Evolutionary conservation across 768 basidiomycete genomes (phyloP).

Genomic region (Pleurotus tuoliensis): DNA sequence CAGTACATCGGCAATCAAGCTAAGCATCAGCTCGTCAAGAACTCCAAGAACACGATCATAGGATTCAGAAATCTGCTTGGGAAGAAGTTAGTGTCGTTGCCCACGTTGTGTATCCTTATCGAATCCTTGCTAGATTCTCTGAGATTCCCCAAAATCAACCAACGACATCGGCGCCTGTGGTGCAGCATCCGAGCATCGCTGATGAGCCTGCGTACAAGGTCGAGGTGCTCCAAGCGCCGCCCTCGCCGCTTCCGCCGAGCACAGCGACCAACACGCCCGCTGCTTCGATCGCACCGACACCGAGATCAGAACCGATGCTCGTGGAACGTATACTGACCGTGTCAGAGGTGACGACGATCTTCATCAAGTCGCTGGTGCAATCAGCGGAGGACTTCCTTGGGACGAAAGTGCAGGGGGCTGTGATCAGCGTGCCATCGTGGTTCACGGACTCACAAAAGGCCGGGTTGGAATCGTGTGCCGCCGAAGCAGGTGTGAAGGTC

Average conservation of each 20-base stretch:
- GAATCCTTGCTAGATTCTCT: slow-evolving; percentile 54
- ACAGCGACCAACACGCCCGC: slow-evolving; percentile 47
- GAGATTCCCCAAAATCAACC: slow-evolving; percentile 56
- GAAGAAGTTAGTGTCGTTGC: slow-evolving; percentile 61
- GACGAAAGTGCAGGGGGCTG: slow-evolving; percentile 70
- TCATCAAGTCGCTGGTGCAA: slow-evolving; percentile 77
- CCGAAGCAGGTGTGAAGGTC: slow-evolving; percentile 78
- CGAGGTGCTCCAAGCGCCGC: slow-evolving; percentile 73
- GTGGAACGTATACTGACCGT: slow-evolving; percentile 73
- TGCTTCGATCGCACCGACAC: slow-evolving; percentile 64
- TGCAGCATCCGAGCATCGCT: slow-evolving; percentile 67
- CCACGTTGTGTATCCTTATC: neutral
- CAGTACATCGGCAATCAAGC: slow-evolving; percentile 98
- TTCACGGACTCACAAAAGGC: slow-evolving; percentile 66
- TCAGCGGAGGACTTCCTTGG: slow-evolving; percentile 93
- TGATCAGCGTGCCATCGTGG: slow-evolving; percentile 76
- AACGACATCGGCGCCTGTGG: slow-evolving; percentile 63
- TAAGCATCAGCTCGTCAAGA: slow-evolving; percentile 92
- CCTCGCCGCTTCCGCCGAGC: slow-evolving; percentile 55
- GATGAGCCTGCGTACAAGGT: slow-evolving; percentile 85
- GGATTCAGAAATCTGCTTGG: slow-evolving; percentile 93
- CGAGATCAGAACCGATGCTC: slow-evolving; percentile 67
- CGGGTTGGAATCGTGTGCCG: slow-evolving; percentile 71
- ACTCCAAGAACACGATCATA: slow-evolving; percentile 89
- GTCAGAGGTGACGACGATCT: slow-evolving; percentile 79